These are phyloP conservation scores for Trichoderma sp. DNA, from an alignment of 2,329 filamentous ascomycete species.

Conservation along the genomic window DNA sequence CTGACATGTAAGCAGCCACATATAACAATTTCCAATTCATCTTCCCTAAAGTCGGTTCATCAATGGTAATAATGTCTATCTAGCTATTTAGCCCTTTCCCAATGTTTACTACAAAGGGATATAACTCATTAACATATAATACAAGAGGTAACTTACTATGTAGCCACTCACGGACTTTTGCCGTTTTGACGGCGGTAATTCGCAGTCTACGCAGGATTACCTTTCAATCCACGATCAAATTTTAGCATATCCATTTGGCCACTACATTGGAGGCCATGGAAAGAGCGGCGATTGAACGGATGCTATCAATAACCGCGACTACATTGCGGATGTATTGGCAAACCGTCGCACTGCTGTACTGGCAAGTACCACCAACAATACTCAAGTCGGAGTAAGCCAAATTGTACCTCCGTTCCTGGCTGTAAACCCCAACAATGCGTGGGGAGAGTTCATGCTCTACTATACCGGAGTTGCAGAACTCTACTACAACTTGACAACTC, in stretches of 20 bases:
- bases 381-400: background rate
- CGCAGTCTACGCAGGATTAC: background rate
- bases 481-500: background rate
- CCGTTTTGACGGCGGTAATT: too few relatives aligned
- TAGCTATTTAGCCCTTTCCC: too few relatives aligned
- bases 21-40: background rate
- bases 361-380: background rate
- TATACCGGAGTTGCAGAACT: background rate
- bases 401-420: background rate
- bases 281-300: background rate
- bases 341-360: background rate
- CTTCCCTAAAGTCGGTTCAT: too few relatives aligned
- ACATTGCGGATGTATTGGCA: background rate
- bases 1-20: conserved; percentile 2
- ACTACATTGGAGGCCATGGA: background rate
- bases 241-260: background rate
- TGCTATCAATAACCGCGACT: background rate
- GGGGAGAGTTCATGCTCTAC: background rate
- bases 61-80: background rate
- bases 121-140: too few relatives aligned
- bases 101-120: too few relatives aligned
- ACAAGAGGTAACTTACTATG: too few relatives aligned
- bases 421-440: background rate
- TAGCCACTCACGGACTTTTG: too few relatives aligned
- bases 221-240: background rate